Evolutionary conservation across 1,284 basidiomycete species (phyloP).

Genomic region (Phenoliferia sp.): DNA sequence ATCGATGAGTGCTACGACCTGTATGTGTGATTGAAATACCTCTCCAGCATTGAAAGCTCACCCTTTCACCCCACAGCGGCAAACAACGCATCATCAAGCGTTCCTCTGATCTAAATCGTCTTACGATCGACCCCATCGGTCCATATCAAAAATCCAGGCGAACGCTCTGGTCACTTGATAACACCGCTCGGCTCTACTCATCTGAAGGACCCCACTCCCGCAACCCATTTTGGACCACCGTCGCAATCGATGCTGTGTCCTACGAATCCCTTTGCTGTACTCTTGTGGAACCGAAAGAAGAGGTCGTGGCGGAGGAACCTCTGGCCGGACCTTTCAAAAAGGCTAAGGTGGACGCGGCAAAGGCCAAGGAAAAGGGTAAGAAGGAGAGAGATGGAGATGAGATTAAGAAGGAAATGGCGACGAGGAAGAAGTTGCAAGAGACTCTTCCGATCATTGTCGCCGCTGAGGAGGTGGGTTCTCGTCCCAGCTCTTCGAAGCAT

Average conservation of each 20-base stretch:
- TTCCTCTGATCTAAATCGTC: constrained; percentile 15
- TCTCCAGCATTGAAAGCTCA: not conserved
- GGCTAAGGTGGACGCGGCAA: not conserved
- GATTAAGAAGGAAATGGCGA: constrained; percentile 10
- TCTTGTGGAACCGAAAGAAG: constrained; percentile 15
- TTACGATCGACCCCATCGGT: constrained; percentile 23
- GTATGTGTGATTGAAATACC: constrained; percentile 7
- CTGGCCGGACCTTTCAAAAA: not conserved
- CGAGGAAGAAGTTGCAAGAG: constrained; percentile 16
- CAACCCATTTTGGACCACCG: constrained; percentile 6
- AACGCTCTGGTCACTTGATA: constrained; percentile 22
- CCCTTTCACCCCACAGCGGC: constrained; percentile 8
- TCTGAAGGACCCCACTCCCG: constrained; percentile 8
- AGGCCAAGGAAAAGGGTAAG: constrained; percentile 6
- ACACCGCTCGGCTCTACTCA: constrained; percentile 20
- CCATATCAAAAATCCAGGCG: not conserved
- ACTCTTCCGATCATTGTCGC: constrained; percentile 2
- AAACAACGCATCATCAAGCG: constrained; percentile 28
- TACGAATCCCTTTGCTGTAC: constrained; percentile 16
- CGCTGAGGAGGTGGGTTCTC: constrained; percentile 15
- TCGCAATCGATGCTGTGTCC: constrained; percentile 6
- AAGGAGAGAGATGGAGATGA: not conserved
- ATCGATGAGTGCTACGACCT: constrained; percentile 26
- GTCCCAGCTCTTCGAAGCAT: constrained; percentile 3
- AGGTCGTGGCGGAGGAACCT: constrained; percentile 1